Evolutionary conservation across 495 filamentous ascomycete genomes (phyloP).

Genomic region (Podospora pseudoanserina): DNA sequence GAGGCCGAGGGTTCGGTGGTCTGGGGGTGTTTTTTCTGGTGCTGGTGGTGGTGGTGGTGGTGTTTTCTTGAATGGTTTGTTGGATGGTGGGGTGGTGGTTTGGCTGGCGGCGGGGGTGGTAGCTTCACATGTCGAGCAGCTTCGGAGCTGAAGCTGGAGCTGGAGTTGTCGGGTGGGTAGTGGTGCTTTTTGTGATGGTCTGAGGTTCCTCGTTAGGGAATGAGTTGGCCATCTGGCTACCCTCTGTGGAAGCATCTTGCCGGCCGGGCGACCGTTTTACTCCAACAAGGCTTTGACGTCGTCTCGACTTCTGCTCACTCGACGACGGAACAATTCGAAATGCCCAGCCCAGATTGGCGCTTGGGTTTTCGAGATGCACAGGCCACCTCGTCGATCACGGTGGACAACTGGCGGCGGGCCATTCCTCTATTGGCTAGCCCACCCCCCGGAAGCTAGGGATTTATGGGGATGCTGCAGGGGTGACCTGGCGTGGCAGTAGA

Average conservation of each 20-base stretch:
- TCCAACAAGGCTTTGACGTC: neutral
- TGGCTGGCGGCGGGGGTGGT: neutral
- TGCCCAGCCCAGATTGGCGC: neutral
- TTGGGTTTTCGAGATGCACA: neutral
- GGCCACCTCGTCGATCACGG: neutral
- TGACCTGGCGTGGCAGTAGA: neutral
- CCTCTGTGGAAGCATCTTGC: conserved; percentile 4
- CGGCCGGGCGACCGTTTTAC: neutral
- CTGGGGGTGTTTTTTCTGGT: conserved; percentile 27
- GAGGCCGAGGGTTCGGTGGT: conserved; percentile 70
- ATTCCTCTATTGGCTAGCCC: neutral
- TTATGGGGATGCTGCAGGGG: neutral
- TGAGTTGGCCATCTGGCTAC: conserved; percentile 4
- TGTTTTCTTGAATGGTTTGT: conserved; percentile 21
- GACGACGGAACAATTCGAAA: neutral
- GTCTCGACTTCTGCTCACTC: neutral
- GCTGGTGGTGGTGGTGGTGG: neutral
- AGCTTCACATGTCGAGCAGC: conserved; percentile 27
- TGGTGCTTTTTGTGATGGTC: neutral
- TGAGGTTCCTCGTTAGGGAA: neutral
- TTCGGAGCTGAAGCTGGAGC: neutral
- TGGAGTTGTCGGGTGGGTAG: neutral
- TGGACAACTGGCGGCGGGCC: neutral
- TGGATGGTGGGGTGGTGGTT: neutral
- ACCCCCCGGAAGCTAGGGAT: neutral